A percentile compares a stretch with the other conserved stretches of the same genome.
phyloP scores from a whole-genome alignment of 2,329 filamentous ascomycete species.

The Pestalotiopsis sp. region DNA sequence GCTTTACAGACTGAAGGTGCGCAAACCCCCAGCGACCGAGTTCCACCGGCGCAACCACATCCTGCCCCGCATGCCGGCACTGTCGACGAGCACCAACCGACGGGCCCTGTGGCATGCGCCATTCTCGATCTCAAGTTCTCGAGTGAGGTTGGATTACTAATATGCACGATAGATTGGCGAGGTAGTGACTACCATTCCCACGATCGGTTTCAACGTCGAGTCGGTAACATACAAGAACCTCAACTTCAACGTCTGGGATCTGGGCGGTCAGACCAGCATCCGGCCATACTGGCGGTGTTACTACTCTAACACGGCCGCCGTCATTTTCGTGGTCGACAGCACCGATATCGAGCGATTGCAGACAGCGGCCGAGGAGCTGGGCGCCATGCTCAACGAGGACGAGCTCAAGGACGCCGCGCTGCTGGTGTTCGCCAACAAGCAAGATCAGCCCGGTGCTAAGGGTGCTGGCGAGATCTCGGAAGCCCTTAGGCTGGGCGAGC shows the following conservation, averaged over 20 bases:
- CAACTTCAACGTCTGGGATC: slow-evolving; percentile 99
- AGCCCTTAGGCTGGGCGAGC: slow-evolving; percentile 83
- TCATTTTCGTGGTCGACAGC: slow-evolving; percentile 97
- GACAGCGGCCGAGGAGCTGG: slow-evolving; percentile 89
- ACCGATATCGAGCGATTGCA: slow-evolving; percentile 95
- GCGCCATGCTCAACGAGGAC: slow-evolving; percentile 95
- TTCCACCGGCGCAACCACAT: neutral
- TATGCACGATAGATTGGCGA: slow-evolving; percentile 77
- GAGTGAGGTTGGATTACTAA: slow-evolving; percentile 8
- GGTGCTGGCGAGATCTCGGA: slow-evolving; percentile 97
- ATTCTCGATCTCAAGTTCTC: neutral
- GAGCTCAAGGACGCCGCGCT: slow-evolving; percentile 97
- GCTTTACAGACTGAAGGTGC: slow-evolving; percentile 91
- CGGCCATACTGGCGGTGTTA: slow-evolving; percentile 99
- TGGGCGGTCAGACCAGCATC: slow-evolving; percentile 98
- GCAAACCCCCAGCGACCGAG: neutral
- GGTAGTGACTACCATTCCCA: slow-evolving; percentile 98
- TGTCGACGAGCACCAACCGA: neutral
- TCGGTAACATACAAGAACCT: slow-evolving; percentile 98
- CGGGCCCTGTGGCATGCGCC: neutral
- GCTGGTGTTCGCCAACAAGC: slow-evolving; percentile 98
- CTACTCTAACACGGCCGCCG: slow-evolving; percentile 97
- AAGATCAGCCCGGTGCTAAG: slow-evolving; percentile 96
- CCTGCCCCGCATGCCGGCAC: neutral
- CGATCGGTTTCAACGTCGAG: slow-evolving; percentile 99